These are phyloP conservation scores for Zanthoxylum bungeanum DNA, from an alignment of 345 rosid species.

Conservation along the genomic window DNA sequence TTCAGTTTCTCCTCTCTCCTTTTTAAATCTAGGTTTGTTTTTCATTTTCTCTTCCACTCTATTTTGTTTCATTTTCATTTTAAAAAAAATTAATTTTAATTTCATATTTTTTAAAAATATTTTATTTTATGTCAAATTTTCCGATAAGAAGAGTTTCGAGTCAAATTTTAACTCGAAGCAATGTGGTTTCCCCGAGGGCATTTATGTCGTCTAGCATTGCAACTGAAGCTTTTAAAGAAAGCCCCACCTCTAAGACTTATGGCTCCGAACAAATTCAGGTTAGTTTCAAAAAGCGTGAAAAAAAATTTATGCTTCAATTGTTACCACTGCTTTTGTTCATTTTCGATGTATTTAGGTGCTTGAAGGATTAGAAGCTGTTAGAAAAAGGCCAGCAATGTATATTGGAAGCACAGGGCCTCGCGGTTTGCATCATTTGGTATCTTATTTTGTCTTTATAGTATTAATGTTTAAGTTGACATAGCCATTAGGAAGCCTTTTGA, in stretches of 20 bases:
- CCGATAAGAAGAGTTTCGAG: constrained; percentile 27
- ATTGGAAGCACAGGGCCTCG: constrained; percentile 98
- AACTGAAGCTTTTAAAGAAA: constrained; percentile 59
- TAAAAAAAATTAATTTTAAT: too few relatives aligned
- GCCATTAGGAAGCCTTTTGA: not conserved
- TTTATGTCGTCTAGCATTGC: constrained; percentile 60
- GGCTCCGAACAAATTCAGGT: constrained; percentile 95
- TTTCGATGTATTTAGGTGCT: constrained; percentile 52
- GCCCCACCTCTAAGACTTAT: constrained; percentile 52
- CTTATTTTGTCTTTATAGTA: constrained; percentile 7
- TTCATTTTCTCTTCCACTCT: not conserved
- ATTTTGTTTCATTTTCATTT: too few relatives aligned
- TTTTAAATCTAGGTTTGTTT: constrained; percentile 47
- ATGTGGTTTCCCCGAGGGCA: constrained; percentile 45
- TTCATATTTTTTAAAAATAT: too few relatives aligned
- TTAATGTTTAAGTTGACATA: not conserved
- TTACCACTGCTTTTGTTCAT: not conserved
- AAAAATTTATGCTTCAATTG: not conserved
- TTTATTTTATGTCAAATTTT: constrained; percentile 55
- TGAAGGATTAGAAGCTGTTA: constrained; percentile 95
- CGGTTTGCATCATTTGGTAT: constrained; percentile 97
- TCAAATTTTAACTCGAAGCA: constrained; percentile 28
- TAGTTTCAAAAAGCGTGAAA: not conserved
- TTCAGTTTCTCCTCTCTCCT: constrained; percentile 28
- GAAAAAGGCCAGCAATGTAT: constrained; percentile 99